A percentile compares a stretch with the other conserved stretches of the same genome.
These are phyloP conservation scores for Xylaria cubensis DNA, from an alignment of 495 filamentous ascomycete genomes.

Conservation along the genomic window DNA sequence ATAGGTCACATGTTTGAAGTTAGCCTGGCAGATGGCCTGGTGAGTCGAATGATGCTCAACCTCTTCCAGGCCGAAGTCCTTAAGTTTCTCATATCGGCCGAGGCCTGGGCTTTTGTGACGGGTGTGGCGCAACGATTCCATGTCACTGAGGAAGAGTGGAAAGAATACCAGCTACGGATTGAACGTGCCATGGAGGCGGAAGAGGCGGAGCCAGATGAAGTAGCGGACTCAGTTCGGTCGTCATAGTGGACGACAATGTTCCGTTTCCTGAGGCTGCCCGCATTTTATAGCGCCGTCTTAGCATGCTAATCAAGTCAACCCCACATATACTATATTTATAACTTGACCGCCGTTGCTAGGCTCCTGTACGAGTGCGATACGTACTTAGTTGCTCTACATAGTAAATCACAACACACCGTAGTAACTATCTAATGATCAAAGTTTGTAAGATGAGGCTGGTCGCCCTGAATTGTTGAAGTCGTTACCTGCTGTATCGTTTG, in stretches of 20 bases:
- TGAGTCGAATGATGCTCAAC: constrained; percentile 39
- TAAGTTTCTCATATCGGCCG: constrained; percentile 39
- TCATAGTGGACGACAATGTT: neutral
- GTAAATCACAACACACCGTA: too few relatives aligned
- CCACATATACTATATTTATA: too few relatives aligned
- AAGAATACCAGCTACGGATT: constrained; percentile 26
- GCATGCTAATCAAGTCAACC: too few relatives aligned
- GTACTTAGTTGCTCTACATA: too few relatives aligned
- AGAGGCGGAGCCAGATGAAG: neutral
- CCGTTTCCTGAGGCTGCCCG: neutral
- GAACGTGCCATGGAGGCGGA: neutral
- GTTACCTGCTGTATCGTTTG: neutral
- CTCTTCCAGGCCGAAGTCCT: constrained; percentile 43
- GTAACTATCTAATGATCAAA: neutral
- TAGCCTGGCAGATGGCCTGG: constrained; percentile 31
- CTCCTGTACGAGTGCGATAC: too few relatives aligned
- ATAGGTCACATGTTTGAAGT: constrained; percentile 30
- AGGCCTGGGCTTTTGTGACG: constrained; percentile 43
- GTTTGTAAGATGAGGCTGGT: neutral
- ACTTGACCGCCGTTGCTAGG: too few relatives aligned
- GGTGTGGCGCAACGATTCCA: constrained; percentile 38
- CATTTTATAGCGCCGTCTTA: neutral
- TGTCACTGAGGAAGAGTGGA: constrained; percentile 49
- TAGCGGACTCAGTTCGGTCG: constrained; percentile 8
- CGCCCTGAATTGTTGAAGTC: neutral